phyloP scores from a whole-genome alignment of 2,329 filamentous ascomycete species.

The Nothophoma quercina region DNA sequence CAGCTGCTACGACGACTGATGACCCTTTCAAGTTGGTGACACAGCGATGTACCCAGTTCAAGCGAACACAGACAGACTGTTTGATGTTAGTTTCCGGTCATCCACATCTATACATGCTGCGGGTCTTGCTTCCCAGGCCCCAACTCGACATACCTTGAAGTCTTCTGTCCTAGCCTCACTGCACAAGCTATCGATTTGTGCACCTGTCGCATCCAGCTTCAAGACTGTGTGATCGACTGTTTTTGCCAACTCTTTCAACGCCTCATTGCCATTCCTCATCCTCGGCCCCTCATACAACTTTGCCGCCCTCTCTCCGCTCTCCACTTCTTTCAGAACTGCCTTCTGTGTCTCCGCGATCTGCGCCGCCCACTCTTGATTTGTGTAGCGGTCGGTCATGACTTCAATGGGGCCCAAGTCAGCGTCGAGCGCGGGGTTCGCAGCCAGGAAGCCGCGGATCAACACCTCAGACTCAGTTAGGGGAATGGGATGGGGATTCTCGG shows the following conservation, averaged over 20 bases:
- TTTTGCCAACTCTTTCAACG: slow-evolving; percentile 42
- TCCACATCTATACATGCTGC: neutral
- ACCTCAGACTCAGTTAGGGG: slow-evolving; percentile 45
- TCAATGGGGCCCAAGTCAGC: slow-evolving; percentile 36
- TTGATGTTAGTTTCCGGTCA: slow-evolving; percentile 34
- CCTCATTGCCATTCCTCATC: slow-evolving; percentile 37
- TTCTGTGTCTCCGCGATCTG: slow-evolving; percentile 50
- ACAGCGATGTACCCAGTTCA: slow-evolving; percentile 60
- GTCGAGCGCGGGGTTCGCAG: slow-evolving; percentile 42
- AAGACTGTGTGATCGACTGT: slow-evolving; percentile 60
- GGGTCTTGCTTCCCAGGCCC: neutral
- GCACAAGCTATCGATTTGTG: slow-evolving; percentile 63
- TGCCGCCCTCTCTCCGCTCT: slow-evolving; percentile 36
- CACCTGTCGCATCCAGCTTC: slow-evolving; percentile 56
- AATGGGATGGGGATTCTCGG: slow-evolving; percentile 30
- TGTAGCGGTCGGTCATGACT: slow-evolving; percentile 53
- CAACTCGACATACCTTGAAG: slow-evolving; percentile 52
- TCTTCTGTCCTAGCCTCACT: slow-evolving; percentile 59
- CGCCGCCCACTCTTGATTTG: slow-evolving; percentile 54
- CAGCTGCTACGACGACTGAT: slow-evolving; percentile 62
- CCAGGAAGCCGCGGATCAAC: slow-evolving; percentile 43
- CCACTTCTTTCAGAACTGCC: slow-evolving; percentile 37
- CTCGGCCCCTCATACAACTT: slow-evolving; percentile 39
- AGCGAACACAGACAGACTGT: slow-evolving; percentile 65
- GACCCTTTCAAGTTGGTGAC: slow-evolving; percentile 58